Evolutionary conservation across 371 early-diverging fungal genomes (phyloP).

Genomic region (Aphelidium insulamus): DNA sequence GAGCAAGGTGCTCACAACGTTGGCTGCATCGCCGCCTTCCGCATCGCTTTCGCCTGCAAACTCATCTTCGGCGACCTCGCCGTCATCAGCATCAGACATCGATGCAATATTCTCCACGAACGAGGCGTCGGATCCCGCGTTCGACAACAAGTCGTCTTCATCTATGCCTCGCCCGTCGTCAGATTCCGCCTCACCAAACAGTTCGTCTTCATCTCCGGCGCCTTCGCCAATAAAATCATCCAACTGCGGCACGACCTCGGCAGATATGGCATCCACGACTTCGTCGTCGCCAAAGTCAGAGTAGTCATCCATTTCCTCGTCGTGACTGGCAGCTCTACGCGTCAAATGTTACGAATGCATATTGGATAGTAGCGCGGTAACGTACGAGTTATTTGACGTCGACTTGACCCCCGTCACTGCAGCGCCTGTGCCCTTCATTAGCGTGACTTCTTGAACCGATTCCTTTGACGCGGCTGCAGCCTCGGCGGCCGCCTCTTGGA

Average conservation of each 20-base stretch:
- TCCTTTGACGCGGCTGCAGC: too few species aligned
- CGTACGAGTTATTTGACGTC: too few species aligned
- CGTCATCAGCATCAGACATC: constrained; percentile 9
- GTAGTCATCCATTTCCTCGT: constrained; percentile 8
- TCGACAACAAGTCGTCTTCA: constrained; percentile 2
- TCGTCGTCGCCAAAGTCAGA: constrained; percentile 8
- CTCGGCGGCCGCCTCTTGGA: too few species aligned
- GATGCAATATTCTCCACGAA: constrained; percentile 3
- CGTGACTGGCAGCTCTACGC: constrained; percentile 8
- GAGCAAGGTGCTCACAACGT: constrained; percentile 1
- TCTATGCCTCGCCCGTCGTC: constrained; percentile 16
- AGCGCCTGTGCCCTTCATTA: too few species aligned
- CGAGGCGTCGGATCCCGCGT: constrained; percentile 7
- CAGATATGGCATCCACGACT: constrained; percentile 11
- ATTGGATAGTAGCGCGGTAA: too few species aligned
- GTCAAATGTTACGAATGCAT: too few species aligned
- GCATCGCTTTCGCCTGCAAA: constrained; percentile 12
- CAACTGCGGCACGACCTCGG: constrained; percentile 18
- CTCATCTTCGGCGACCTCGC: constrained; percentile 11
- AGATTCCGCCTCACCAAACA: constrained; percentile 25
- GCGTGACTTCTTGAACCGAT: too few species aligned
- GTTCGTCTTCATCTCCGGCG: constrained; percentile 10
- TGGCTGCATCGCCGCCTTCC: constrained; percentile 4
- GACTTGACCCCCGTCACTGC: too few species aligned
- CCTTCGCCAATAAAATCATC: constrained; percentile 21